Conservation (phyloP, 345 rosid species). For the Euphorbia lathyris region DNA sequence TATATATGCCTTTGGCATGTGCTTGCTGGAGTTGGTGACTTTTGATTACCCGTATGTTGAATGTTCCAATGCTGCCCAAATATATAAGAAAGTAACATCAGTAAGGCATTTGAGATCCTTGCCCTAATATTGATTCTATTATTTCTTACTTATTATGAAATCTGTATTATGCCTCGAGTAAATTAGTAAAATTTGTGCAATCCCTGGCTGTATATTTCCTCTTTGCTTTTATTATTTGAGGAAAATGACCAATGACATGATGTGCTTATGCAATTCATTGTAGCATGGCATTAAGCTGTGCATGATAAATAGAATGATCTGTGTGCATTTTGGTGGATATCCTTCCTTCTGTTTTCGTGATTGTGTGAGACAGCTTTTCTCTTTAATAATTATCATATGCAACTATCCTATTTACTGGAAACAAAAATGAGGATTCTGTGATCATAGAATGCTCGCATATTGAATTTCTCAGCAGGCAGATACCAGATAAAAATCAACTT, state of each 20-base stretch:
- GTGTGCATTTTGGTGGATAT: not conserved
- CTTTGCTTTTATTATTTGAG: not conserved
- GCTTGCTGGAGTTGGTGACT: slow-evolving; percentile 38
- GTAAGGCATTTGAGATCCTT: slow-evolving; percentile 20
- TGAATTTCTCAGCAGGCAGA: not conserved
- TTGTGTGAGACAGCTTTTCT: not conserved
- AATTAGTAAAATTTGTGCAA: not conserved
- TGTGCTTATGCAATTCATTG: not conserved
- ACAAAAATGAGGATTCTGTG: not conserved
- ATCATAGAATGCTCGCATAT: not conserved
- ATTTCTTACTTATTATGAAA: not conserved
- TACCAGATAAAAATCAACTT: not conserved
- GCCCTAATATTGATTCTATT: not conserved
- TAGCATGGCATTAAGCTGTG: not conserved
- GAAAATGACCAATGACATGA: not conserved
- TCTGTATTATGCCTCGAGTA: not conserved
- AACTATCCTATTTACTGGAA: not conserved
- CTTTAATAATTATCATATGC: slow-evolving; percentile 1
- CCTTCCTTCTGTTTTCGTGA: not conserved
- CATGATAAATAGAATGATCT: slow-evolving; percentile 1
- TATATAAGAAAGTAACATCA: slow-evolving; percentile 35
- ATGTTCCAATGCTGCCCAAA: slow-evolving; percentile 37
- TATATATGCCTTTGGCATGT: slow-evolving; percentile 39
- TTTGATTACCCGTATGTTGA: slow-evolving; percentile 34
- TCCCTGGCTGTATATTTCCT: not conserved